A percentile compares a stretch with the other conserved stretches of the same genome.
These are phyloP conservation scores for Gamsiella multidivaricata DNA, from an alignment of 192 early-diverging fungal species.

Conservation along the genomic window DNA sequence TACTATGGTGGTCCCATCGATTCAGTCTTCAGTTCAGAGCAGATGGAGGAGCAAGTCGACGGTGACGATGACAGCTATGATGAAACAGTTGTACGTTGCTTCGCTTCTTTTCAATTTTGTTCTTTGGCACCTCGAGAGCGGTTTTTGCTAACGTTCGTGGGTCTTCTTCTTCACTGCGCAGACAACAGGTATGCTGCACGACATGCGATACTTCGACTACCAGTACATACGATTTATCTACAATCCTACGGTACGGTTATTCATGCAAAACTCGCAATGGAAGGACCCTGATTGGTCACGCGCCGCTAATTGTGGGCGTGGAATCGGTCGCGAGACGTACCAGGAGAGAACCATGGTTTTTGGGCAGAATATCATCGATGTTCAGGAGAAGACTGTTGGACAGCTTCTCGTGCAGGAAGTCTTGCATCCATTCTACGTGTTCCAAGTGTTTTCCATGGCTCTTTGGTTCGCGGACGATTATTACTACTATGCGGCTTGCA, in stretches of 20 bases:
- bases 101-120: slow-evolving; percentile 21
- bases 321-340: slow-evolving; percentile 66
- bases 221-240: slow-evolving; percentile 67
- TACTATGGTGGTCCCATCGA: slow-evolving; percentile 75
- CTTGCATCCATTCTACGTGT: slow-evolving; percentile 87
- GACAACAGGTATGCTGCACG: slow-evolving; percentile 54
- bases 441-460: slow-evolving; percentile 79
- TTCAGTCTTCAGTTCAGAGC: slow-evolving; percentile 71
- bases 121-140: no score
- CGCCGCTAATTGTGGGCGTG: slow-evolving; percentile 57
- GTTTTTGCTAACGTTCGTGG: neutral
- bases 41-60: slow-evolving; percentile 46
- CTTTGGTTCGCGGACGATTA: slow-evolving; percentile 94
- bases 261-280: slow-evolving; percentile 63
- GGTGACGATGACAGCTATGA: slow-evolving; percentile 38
- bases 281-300: slow-evolving; percentile 65
- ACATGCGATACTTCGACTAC: slow-evolving; percentile 65
- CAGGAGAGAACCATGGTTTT: slow-evolving; percentile 72
- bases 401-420: slow-evolving; percentile 79
- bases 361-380: slow-evolving; percentile 78
- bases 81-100: slow-evolving; percentile 57
- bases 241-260: slow-evolving; percentile 61
- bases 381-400: slow-evolving; percentile 69
- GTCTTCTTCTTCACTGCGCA: slow-evolving; percentile 40
- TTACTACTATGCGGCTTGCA: slow-evolving; percentile 95